A percentile compares a stretch with the other conserved stretches of the same genome.
phyloP scores from a whole-genome alignment of 2,329 filamentous ascomycete species.

The Coleophoma cylindrospora region DNA sequence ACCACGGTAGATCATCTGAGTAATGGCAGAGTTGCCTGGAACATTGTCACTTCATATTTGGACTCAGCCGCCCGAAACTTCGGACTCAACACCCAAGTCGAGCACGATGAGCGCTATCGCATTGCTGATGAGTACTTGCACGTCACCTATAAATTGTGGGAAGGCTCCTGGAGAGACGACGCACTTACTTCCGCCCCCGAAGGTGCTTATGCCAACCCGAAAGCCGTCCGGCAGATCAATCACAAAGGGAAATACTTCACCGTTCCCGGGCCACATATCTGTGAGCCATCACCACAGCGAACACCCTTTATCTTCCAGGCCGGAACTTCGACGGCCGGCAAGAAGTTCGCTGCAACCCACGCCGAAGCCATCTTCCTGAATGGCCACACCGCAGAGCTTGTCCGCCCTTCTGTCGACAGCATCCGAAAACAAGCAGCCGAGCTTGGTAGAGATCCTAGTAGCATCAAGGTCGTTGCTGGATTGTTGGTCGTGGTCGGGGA shows the following conservation, averaged over 20 bases:
- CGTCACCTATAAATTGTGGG: slow-evolving; percentile 61
- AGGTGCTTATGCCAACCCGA: slow-evolving; percentile 54
- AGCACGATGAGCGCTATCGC: slow-evolving; percentile 61
- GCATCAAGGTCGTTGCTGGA: slow-evolving; percentile 64
- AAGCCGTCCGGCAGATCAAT: slow-evolving; percentile 58
- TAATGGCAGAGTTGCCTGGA: slow-evolving; percentile 40
- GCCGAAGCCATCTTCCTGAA: slow-evolving; percentile 69
- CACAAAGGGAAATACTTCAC: slow-evolving; percentile 60
- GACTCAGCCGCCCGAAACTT: slow-evolving; percentile 61
- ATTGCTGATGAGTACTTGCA: slow-evolving; percentile 58
- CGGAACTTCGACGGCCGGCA: slow-evolving; percentile 60
- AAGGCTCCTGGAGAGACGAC: slow-evolving; percentile 63
- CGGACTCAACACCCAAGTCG: slow-evolving; percentile 46
- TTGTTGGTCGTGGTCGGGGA: slow-evolving; percentile 59
- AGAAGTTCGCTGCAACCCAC: slow-evolving; percentile 62
- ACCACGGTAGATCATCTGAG: slow-evolving; percentile 62
- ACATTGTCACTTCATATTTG: slow-evolving; percentile 62
- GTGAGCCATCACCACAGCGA: slow-evolving; percentile 59
- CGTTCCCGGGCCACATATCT: slow-evolving; percentile 61
- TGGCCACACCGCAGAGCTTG: slow-evolving; percentile 56
- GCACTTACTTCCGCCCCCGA: slow-evolving; percentile 56
- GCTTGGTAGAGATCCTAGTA: slow-evolving; percentile 48
- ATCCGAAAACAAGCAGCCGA: slow-evolving; percentile 50
- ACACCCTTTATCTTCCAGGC: slow-evolving; percentile 66
- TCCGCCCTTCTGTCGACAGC: slow-evolving; percentile 57